phyloP scores from a whole-genome alignment of 305 asterid genomes.

The Fraxinus albicans region DNA sequence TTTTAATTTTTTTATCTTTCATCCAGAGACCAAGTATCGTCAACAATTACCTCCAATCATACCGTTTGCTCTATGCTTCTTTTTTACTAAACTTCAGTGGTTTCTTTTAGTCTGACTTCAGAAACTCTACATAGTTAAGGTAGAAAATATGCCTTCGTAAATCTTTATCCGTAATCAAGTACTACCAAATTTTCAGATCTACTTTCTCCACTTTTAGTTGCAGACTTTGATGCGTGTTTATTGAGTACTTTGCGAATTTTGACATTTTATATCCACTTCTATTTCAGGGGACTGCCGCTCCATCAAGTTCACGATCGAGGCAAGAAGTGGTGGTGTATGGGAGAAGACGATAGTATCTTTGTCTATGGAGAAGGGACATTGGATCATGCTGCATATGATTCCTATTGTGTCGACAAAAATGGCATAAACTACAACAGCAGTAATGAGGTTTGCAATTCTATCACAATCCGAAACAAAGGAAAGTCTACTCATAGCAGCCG shows the following conservation, averaged over 20 bases:
- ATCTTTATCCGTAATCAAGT: background rate
- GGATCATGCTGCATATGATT: background rate
- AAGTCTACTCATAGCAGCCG: background rate
- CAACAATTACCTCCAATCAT: background rate
- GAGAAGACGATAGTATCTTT: background rate
- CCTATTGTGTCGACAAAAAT: background rate
- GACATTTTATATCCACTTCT: background rate
- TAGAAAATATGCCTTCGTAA: background rate
- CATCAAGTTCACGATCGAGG: background rate
- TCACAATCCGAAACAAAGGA: background rate
- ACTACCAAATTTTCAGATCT: background rate
- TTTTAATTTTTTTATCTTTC: too few relatives aligned
- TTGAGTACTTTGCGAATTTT: background rate
- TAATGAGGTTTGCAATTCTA: background rate
- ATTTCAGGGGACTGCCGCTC: conserved; percentile 8
- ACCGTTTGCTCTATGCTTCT: background rate
- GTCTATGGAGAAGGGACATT: background rate
- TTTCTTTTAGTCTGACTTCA: background rate
- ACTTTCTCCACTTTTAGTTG: background rate
- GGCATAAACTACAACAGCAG: background rate
- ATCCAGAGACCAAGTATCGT: background rate
- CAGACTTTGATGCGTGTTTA: background rate
- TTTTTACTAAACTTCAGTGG: background rate
- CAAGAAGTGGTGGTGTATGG: conserved; percentile 9
- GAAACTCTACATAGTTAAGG: background rate